Base-by-base conservation (phyloP, 768 basidiomycete genomes). In the Cubamyces lactineus region DNA sequence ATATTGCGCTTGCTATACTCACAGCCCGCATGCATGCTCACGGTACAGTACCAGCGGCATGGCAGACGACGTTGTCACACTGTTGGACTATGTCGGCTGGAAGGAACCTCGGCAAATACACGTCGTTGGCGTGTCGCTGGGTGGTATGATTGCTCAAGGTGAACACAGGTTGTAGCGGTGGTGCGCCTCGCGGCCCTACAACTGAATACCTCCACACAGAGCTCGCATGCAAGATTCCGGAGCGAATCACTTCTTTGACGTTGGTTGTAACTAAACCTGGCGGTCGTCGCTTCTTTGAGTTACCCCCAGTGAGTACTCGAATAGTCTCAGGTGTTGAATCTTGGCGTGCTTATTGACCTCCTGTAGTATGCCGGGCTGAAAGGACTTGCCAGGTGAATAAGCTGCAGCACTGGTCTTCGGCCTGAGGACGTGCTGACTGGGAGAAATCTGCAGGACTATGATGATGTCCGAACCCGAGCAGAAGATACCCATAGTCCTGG, bases 61-160 rank as follows among this genome's bases (percentile, higher is more conserved):
- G 92, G 92, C 92, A 2, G 83, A 87, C 59, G 92, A 94, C 63
- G 78, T 78, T 5, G 73, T 92, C 28, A 81, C 78, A 12, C 78
- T 93, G 4, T 77, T 94, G 5, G 81, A 94, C 66, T 82, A 84
- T 65, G 64, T 94, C 6, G 87, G 83, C 2, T 94, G 92, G 91
- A 91, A 82, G 0, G 79, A 71, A 7, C 74, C 82, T 11, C 82
- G 82, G 5, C 80, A 81, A 50, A 46, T 94, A 6, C 86, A 93
- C 67, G 73, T 94, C 34, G 86, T 94, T 21, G 89, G 92, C 8
- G 74, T 84, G 23, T 92, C 89, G 41, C 72, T 94, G 5, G 92
- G 92, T 2, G 92, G 92, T 5, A 94, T 93, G 92, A 91, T 92
- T 52, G 84, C 89, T 0, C 88, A 91, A 75, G 87, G 89, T 88